phyloP scores from a whole-genome alignment of 2,329 filamentous ascomycete genomes.

The Aspergillus texensis region DNA sequence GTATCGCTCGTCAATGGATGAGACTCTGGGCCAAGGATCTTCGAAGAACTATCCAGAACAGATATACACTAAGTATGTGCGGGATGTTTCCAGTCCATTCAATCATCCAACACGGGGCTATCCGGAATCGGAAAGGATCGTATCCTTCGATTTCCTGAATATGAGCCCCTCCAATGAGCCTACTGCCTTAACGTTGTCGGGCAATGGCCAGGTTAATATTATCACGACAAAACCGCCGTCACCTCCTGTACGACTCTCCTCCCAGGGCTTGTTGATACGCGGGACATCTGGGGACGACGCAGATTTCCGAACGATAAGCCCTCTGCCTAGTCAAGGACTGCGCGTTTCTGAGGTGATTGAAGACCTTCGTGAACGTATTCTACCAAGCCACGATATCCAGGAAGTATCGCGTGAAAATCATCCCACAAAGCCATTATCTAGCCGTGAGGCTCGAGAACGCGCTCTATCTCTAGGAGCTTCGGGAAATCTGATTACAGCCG shows the following conservation, averaged over 20 bases:
- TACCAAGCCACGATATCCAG: conserved; percentile 20
- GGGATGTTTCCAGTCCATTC: conserved; percentile 49
- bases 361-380: conserved; percentile 30
- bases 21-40: conserved; percentile 43
- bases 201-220: conserved; percentile 55
- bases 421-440: conserved; percentile 33
- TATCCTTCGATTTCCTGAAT: conserved; percentile 65
- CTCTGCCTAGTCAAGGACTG: conserved; percentile 29
- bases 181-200: conserved; percentile 55
- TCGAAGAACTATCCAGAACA: conserved; percentile 46
- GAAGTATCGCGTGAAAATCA: conserved; percentile 3
- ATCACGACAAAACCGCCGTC: conserved; percentile 49
- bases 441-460: conserved; percentile 43
- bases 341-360: conserved; percentile 34
- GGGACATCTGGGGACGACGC: conserved; percentile 30
- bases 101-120: conserved; percentile 48
- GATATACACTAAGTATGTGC: conserved; percentile 50
- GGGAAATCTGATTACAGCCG: conserved; percentile 34
- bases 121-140: conserved; percentile 52
- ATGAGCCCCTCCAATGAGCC: conserved; percentile 51
- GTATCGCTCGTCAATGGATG: conserved; percentile 41
- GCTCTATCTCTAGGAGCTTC: conserved; percentile 32
- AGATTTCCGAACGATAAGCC: conserved; percentile 36
- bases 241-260: conserved; percentile 42
- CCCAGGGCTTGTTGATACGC: conserved; percentile 37